These are phyloP conservation scores for Epicoccum sorghinum DNA, from an alignment of 2,329 filamentous ascomycete species.

Conservation along the genomic window DNA sequence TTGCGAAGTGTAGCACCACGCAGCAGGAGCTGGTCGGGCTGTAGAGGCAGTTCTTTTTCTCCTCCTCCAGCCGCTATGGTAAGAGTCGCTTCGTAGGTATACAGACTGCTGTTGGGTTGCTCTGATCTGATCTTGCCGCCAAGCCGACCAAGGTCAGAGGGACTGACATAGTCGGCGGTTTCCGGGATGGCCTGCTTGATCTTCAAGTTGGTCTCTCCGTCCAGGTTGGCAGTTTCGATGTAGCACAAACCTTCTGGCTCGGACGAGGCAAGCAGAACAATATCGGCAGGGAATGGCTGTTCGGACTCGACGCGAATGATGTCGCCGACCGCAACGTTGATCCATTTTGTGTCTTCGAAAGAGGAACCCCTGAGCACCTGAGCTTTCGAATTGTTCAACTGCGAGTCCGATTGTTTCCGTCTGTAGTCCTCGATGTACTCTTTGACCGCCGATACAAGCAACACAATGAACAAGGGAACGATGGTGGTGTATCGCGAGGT, in stretches of 20 bases:
- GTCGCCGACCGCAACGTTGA: slow-evolving; percentile 90
- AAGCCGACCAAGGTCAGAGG: slow-evolving; percentile 82
- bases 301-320: slow-evolving; percentile 93
- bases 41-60: slow-evolving; percentile 88
- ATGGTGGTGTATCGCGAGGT: slow-evolving; percentile 97
- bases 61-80: slow-evolving; percentile 89
- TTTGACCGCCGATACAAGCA: slow-evolving; percentile 94
- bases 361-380: slow-evolving; percentile 80
- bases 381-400: slow-evolving; percentile 86
- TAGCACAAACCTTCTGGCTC: slow-evolving; percentile 98
- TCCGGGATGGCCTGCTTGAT: slow-evolving; percentile 98
- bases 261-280: slow-evolving; percentile 90
- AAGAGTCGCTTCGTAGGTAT: slow-evolving; percentile 96
- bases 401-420: slow-evolving; percentile 82
- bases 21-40: slow-evolving; percentile 90
- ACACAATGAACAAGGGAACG: slow-evolving; percentile 85
- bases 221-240: slow-evolving; percentile 96
- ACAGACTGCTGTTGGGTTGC: slow-evolving; percentile 96
- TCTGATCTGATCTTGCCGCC: slow-evolving; percentile 89
- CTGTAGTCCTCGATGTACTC: slow-evolving; percentile 94
- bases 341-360: slow-evolving; percentile 90
- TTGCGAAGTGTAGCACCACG: slow-evolving; percentile 93
- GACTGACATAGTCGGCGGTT: slow-evolving; percentile 84
- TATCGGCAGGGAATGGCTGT: slow-evolving; percentile 90
- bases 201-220: slow-evolving; percentile 97